phyloP scores from a whole-genome alignment of 1,284 basidiomycete genomes.

The Termitomyces sp. region DNA sequence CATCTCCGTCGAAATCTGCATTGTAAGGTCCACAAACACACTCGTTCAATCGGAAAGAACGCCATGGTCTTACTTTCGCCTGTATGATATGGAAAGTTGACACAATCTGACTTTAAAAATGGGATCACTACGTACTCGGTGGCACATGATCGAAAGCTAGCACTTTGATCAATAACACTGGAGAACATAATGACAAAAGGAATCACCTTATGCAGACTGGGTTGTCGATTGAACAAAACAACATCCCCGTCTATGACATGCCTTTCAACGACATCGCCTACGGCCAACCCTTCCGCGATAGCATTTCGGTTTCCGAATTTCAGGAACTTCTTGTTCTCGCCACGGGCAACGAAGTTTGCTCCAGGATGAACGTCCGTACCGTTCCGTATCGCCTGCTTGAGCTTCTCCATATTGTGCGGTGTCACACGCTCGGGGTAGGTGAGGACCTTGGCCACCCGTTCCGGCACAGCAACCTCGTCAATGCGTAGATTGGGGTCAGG shows the following conservation, averaged over 20 bases:
- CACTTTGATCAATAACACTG: conserved; percentile 20
- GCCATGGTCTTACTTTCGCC: conserved; percentile 94
- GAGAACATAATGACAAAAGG: background rate
- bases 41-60: conserved; percentile 96
- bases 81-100: conserved; percentile 20
- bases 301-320: conserved; percentile 75
- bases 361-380: conserved; percentile 93
- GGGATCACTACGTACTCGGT: conserved; percentile 56
- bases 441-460: conserved; percentile 91
- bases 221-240: conserved; percentile 98
- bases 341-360: conserved; percentile 89
- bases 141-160: conserved; percentile 98
- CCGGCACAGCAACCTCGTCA: conserved; percentile 96
- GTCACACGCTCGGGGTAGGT: conserved; percentile 98
- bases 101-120: background rate
- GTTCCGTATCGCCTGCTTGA: conserved; percentile 82
- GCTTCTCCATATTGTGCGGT: conserved; percentile 79
- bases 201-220: conserved; percentile 87
- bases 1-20: conserved; percentile 99
- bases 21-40: conserved; percentile 99
- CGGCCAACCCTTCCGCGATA: conserved; percentile 72
- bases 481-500: conserved; percentile 98
- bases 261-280: conserved; percentile 90
- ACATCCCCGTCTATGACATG: conserved; percentile 97
- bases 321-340: conserved; percentile 81